Conservation (phyloP, 2,329 filamentous ascomycete genomes). For the Moelleriella libera region DNA sequence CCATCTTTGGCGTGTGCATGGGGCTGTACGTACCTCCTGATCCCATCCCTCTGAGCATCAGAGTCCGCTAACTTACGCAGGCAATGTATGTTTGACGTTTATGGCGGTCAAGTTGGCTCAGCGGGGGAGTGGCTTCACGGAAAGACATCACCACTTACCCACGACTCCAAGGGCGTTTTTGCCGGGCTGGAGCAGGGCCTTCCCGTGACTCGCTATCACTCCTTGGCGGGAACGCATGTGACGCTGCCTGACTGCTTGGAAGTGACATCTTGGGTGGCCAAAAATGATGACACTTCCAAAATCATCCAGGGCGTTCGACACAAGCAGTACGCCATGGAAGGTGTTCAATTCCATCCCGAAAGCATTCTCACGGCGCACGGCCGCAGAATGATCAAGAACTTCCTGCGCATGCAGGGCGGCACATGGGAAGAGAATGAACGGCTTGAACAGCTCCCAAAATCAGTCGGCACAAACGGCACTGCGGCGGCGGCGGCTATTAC, state of each 20-base stretch:
- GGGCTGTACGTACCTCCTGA: slow-evolving; percentile 52
- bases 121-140: slow-evolving; percentile 95
- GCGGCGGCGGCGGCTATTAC: slow-evolving; percentile 11
- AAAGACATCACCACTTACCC: slow-evolving; percentile 82
- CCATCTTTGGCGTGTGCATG: slow-evolving; percentile 97
- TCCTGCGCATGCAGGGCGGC: slow-evolving; percentile 73
- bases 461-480: slow-evolving; percentile 14
- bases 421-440: slow-evolving; percentile 76
- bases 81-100: slow-evolving; percentile 92
- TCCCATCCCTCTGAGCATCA: background rate
- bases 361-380: slow-evolving; percentile 89
- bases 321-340: slow-evolving; percentile 82
- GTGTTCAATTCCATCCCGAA: slow-evolving; percentile 95
- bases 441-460: slow-evolving; percentile 38
- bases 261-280: slow-evolving; percentile 77
- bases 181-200: slow-evolving; percentile 64
- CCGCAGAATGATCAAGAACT: slow-evolving; percentile 82
- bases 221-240: slow-evolving; percentile 78
- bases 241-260: slow-evolving; percentile 79
- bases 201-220: slow-evolving; percentile 90
- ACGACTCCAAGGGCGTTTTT: slow-evolving; percentile 90
- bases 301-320: slow-evolving; percentile 97
- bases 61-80: slow-evolving; percentile 21
- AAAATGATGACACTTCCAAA: slow-evolving; percentile 61
- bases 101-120: slow-evolving; percentile 79